Evolutionary conservation across 805 yeast genomes (phyloP), one percentile per base, ranked within the genome.

Genomic region (Lachancea lanzarotensis): DNA sequence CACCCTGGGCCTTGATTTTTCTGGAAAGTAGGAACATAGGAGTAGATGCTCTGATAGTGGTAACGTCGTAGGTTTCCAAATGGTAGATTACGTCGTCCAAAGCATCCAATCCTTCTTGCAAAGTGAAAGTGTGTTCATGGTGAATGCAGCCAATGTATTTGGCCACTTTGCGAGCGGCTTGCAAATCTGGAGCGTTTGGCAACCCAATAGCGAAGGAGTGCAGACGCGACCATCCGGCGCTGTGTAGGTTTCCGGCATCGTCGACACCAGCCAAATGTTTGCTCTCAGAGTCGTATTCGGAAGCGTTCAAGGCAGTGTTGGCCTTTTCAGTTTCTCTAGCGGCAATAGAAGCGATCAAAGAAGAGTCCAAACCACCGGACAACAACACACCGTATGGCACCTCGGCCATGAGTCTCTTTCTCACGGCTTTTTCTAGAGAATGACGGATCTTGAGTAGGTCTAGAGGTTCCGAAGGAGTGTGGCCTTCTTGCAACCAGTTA

Each of bases 321-420:
- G 81, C 76, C 69, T 79, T 81, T 50, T 78, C 78, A 48, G 98
- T 87, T 73, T 93, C 99, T 66, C 97, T 79, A 27, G 98, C 93
- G 43, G 98, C 98, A 62, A 93, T 93, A 37, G 98, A 69, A 16
- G 98, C 98, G 66, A 93, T 93, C 68, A 93, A 75, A 18, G 96
- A 88, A 38, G 97, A 89, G 68, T 93, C 99, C 62, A 93, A 78
- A 54, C 99, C 99, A 65, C 99, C 99, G 18, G 96, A 88, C 55
- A 93, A 75, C 56, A 93, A 74, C 38, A 93, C 99, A 73, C 99
- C 99, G 68, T 87, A 93, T 45, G 99, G 98, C 50, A 93, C 99
- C 74, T 93, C 99, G 45, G 98, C 93, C 99, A 93, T 93, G 61
- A 93, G 78, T 77, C 98, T 84, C 85, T 93, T 93, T 76, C 98